phyloP scores from a whole-genome alignment of 306 rosid species.

The Astragalus membranaceus region DNA sequence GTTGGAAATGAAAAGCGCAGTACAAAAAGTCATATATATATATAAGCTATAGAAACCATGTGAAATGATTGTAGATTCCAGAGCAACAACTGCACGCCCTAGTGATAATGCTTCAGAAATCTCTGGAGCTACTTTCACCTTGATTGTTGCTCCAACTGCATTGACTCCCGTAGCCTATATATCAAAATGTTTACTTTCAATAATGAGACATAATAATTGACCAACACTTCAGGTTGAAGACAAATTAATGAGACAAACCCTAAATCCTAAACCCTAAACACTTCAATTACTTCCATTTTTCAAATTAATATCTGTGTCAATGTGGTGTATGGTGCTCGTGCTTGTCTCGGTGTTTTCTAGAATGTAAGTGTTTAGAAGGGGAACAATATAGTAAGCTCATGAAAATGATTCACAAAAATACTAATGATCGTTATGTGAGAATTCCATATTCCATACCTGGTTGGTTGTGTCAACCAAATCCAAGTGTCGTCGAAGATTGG shows the following conservation, averaged over 20 bases:
- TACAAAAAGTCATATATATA: neutral
- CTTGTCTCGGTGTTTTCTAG: neutral
- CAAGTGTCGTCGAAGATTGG: constrained; percentile 54
- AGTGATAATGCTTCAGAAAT: constrained; percentile 71
- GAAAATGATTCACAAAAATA: neutral
- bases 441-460: constrained; percentile 13
- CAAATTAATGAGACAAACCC: too few species aligned
- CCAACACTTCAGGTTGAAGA: too few species aligned
- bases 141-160: constrained; percentile 26
- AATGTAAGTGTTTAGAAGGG: neutral
- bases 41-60: constrained; percentile 67
- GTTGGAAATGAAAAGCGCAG: neutral
- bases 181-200: constrained; percentile 5
- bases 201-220: neutral
- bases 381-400: neutral
- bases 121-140: constrained; percentile 49
- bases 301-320: too few species aligned
- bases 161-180: constrained; percentile 16
- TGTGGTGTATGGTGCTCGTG: too few species aligned
- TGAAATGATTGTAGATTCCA: constrained; percentile 88
- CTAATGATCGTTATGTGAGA: neutral
- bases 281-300: too few species aligned
- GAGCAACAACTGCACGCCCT: constrained; percentile 77
- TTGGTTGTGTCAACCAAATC: constrained; percentile 15
- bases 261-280: too few species aligned